Evolutionary conservation across 1,139 yeast genomes (phyloP).

Genomic region (Suhomyces choctaworum): DNA sequence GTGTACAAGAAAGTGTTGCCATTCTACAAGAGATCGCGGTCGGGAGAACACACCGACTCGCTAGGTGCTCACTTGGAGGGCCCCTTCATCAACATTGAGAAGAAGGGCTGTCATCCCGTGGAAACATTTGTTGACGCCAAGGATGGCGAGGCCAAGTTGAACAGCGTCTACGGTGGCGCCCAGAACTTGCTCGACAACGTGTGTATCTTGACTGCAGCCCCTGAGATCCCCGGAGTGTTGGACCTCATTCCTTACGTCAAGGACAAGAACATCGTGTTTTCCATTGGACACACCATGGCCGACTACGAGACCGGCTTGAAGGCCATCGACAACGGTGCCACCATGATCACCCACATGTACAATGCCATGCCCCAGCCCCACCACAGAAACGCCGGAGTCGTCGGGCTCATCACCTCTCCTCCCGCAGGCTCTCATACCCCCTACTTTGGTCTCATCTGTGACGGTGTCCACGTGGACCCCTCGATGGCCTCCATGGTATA

Average conservation of each 20-base stretch:
- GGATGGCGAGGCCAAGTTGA: constrained; percentile 37
- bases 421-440: constrained; percentile 37
- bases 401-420: constrained; percentile 53
- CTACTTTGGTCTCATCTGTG: constrained; percentile 59
- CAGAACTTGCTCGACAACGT: constrained; percentile 44
- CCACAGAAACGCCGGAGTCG: constrained; percentile 60
- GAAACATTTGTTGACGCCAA: constrained; percentile 55
- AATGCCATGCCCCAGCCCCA: constrained; percentile 72
- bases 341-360: constrained; percentile 63
- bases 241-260: constrained; percentile 47
- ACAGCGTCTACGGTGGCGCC: constrained; percentile 48
- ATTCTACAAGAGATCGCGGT: constrained; percentile 39
- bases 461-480: constrained; percentile 65
- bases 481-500: constrained; percentile 56
- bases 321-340: constrained; percentile 55
- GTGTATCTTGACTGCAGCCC: constrained; percentile 61
- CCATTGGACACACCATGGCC: constrained; percentile 60
- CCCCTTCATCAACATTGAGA: constrained; percentile 55
- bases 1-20: constrained; percentile 56
- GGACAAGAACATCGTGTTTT: constrained; percentile 40
- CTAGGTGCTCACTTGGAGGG: constrained; percentile 70
- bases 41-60: constrained; percentile 46
- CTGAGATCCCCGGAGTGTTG: constrained; percentile 58
- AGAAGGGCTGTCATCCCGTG: constrained; percentile 65
- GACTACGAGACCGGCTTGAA: constrained; percentile 49